Evolutionary conservation across 1,284 basidiomycete genomes (phyloP).

Genomic region (Apiotrichum porosum): DNA sequence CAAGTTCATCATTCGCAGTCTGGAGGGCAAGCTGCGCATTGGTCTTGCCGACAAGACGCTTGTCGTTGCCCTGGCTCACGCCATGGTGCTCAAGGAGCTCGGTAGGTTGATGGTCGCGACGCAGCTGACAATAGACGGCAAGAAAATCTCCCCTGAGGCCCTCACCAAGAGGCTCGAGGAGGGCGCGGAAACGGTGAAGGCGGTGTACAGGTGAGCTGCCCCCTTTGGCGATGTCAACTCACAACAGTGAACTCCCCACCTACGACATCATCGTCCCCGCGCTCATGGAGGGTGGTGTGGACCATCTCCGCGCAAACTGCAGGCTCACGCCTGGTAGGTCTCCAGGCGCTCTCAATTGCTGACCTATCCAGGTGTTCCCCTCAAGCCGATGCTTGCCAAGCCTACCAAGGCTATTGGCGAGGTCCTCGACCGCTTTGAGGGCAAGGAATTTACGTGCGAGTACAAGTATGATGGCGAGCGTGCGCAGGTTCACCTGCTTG

Average conservation of each 20-base stretch:
- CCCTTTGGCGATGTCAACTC: neutral
- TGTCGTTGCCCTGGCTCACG: constrained; percentile 79
- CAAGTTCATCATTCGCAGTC: constrained; percentile 90
- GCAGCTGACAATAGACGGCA: no score
- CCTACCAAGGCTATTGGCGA: constrained; percentile 99
- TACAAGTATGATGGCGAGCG: constrained; percentile 99
- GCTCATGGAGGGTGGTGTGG: constrained; percentile 72
- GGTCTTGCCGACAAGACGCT: constrained; percentile 94
- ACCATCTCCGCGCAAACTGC: constrained; percentile 66
- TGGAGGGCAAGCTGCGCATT: constrained; percentile 96
- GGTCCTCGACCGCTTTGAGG: constrained; percentile 94
- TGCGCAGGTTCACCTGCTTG: constrained; percentile 83
- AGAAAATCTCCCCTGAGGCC: constrained; percentile 69
- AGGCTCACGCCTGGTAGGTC: constrained; percentile 90
- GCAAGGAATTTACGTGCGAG: constrained; percentile 94
- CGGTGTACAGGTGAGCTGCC: constrained; percentile 73
- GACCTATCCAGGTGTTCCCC: constrained; percentile 80
- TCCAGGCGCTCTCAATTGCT: constrained; percentile 51
- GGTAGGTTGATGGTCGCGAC: no score
- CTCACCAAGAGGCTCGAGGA: constrained; percentile 72
- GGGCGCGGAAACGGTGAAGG: constrained; percentile 73
- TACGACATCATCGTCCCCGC: constrained; percentile 95
- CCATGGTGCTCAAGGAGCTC: constrained; percentile 71
- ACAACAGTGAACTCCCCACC: constrained; percentile 76
- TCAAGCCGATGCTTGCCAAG: constrained; percentile 99